A percentile compares a stretch with the other conserved stretches of the same genome.
phyloP scores from a whole-genome alignment of 1,139 yeast genomes.

The Scheffersomyces cryptocercus region DNA sequence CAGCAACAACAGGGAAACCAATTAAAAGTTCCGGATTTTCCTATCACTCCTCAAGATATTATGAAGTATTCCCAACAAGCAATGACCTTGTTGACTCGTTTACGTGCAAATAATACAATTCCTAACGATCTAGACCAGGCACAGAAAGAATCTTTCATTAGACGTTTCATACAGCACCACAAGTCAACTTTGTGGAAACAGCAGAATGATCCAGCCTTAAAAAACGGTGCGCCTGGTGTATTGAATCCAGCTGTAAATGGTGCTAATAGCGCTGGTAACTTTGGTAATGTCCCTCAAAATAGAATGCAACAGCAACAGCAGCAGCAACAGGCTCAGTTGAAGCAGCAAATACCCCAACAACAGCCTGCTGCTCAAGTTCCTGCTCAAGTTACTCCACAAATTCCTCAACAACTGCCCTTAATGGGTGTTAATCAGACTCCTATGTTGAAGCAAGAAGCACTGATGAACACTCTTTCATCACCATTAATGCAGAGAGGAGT shows the following conservation, averaged over 20 bases:
- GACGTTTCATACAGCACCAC: slow-evolving; percentile 44
- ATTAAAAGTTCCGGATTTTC: slow-evolving; percentile 37
- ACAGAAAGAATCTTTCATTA: slow-evolving; percentile 42
- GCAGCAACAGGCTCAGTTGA: slow-evolving; percentile 4
- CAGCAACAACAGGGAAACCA: slow-evolving; percentile 10
- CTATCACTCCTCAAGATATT: slow-evolving; percentile 44
- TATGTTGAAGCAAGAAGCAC: slow-evolving; percentile 17
- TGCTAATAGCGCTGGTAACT: slow-evolving; percentile 1
- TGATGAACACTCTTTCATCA: slow-evolving; percentile 18
- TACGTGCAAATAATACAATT: slow-evolving; percentile 42
- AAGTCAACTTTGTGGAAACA: slow-evolving; percentile 45
- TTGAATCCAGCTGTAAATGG: slow-evolving; percentile 3
- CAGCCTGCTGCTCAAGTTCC: slow-evolving; percentile 1
- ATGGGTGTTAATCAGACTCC: slow-evolving; percentile 17
- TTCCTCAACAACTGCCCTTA: slow-evolving; percentile 23
- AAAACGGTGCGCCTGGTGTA: slow-evolving; percentile 7
- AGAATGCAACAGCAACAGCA: slow-evolving; percentile 7
- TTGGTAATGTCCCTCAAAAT: slow-evolving; percentile 4
- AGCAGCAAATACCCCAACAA: slow-evolving; percentile 2
- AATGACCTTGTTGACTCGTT: slow-evolving; percentile 34
- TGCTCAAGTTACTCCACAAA: slow-evolving; percentile 9
- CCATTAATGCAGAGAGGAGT: slow-evolving; percentile 23
- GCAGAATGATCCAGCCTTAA: slow-evolving; percentile 25
- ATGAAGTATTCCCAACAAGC: slow-evolving; percentile 45
- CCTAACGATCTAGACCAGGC: slow-evolving; percentile 34